Conservation (phyloP, 495 filamentous ascomycete species). For the Pyrenula massariospora region DNA sequence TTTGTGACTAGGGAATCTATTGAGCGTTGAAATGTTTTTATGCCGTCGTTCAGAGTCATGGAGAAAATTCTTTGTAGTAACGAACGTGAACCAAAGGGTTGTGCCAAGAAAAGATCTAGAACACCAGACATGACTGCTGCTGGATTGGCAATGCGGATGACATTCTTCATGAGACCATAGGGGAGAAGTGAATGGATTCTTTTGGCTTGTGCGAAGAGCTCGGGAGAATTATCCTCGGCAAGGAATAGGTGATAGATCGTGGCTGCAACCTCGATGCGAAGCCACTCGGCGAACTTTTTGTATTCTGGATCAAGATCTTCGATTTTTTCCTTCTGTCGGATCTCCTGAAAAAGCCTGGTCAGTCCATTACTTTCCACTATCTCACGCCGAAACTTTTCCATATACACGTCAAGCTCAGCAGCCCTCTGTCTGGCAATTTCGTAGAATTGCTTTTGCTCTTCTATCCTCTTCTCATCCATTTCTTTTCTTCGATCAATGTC, state of each 20-base stretch:
- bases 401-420: slow-evolving; percentile 88
- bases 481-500: slow-evolving; percentile 70
- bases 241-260: slow-evolving; percentile 96
- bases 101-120: slow-evolving; percentile 87
- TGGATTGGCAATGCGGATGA: slow-evolving; percentile 90
- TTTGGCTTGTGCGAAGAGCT: slow-evolving; percentile 88
- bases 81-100: slow-evolving; percentile 82
- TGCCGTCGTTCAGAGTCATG: slow-evolving; percentile 83
- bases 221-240: slow-evolving; percentile 93
- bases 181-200: slow-evolving; percentile 87
- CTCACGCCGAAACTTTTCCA: slow-evolving; percentile 73
- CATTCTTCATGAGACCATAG: slow-evolving; percentile 87
- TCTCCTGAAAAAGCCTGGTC: slow-evolving; percentile 86
- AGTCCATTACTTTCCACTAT: slow-evolving; percentile 79
- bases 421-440: slow-evolving; percentile 87
- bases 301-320: slow-evolving; percentile 86
- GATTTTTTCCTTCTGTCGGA: slow-evolving; percentile 75
- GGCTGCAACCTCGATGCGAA: slow-evolving; percentile 92
- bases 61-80: slow-evolving; percentile 88
- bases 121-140: slow-evolving; percentile 90
- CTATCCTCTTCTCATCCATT: slow-evolving; percentile 76
- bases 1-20: slow-evolving; percentile 66
- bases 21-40: slow-evolving; percentile 67
- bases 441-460: slow-evolving; percentile 89
- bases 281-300: slow-evolving; percentile 96